Base-by-base conservation (phyloP, 495 filamentous ascomycete species). In the Hyaloscypha bicolor region DNA sequence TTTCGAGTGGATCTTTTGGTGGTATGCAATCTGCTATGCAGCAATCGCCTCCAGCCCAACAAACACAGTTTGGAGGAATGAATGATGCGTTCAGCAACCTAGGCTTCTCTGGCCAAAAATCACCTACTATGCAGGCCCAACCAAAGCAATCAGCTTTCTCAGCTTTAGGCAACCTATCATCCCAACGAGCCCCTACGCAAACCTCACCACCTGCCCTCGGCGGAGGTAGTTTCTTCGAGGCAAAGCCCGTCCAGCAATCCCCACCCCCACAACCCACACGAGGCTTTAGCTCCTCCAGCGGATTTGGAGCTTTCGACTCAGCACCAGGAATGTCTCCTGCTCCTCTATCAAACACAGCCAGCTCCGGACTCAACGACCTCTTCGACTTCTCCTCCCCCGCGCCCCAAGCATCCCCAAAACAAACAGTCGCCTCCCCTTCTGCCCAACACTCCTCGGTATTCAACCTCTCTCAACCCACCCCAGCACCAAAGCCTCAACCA, bases 1-100 rank as follows among this genome's bases (percentile, higher is more conserved):
- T 80, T 56, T 87, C 79, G 9, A 79, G 81, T 60, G 78, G 82
- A 19, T 79, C 89, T 0, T 90, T 93, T 73, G 91, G 91, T 48
- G 85, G 85, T 56, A 83, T 92, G 81, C 81, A 88, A 66, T 88
- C 88, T 39, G 83, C 87, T 9, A 64, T 67, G 61, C 64, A 61
- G 19, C 60, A 67, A 67, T 80, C 37, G 69, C 65, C 77, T 78
- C 75, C 74, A 78, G 67, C 74, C 79, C 69, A 71, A 39, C 78
- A 84, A 62, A 72, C 76, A 9, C 85, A 89, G 30, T 83, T 93
- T 71, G 89, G 91, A 8, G 91, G 90, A 4, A 77, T 99, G 60
- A 89, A 91, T 65, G 93, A 97, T 79, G 93, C 93, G 3, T 99
- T 99, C 75, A 89, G 92, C 71, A 85, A 88, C 58, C 77, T 99